Base-by-base conservation (phyloP, 345 rosid genomes). In the Streptanthus diversifolius region DNA sequence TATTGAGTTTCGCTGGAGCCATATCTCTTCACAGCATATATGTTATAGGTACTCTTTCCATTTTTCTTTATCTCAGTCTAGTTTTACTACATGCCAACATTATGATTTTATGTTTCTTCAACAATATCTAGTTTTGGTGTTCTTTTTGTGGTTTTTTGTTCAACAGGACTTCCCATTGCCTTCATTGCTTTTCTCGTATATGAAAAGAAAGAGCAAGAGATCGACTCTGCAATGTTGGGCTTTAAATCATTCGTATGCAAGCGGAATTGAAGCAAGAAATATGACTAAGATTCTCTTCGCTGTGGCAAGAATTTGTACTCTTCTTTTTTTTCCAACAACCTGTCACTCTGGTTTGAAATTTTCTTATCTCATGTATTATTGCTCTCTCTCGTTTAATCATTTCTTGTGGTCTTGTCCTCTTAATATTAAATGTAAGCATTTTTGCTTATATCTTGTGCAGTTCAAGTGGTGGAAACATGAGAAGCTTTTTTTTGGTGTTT, bases 121-220 rank as follows among this genome's bases (percentile, higher is more conserved):
- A 41, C 35, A 63, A 41, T 44, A 62, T 64, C 5, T 43, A 57
- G 15, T 40, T 61, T 12, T 51, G 32, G 41, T 55, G 53, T 48
- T 18, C n/a, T n/a, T n/a, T 32, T 69, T 40, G 17, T 41, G 66
- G 39, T 19, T 56, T n/a, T 51, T 63, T 63, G 71, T 45, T 7
- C 36, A 78, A 78, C 89, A 89, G 97, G 89, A 68, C 60, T 91
- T 80, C 90, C 91, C 27, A 30, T 86, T 63, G 76, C 82, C 22
- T 91, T 91, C 73, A 19, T 72, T 65, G 83, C 70, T 30, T 89
- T 91, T 77, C 62, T 30, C 19, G 36, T 84, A 45, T 87, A 87
- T 37, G 97, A 91, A 72, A 87, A 74, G 41, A 82, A 82, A 27
- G 97, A 91, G 77, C 79, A 80, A 66, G 90, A 87, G 78, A 85